Evolutionary conservation across 768 basidiomycete genomes (phyloP), one percentile per base, ranked within the genome.

Genomic region (Tylopilus balloui): DNA sequence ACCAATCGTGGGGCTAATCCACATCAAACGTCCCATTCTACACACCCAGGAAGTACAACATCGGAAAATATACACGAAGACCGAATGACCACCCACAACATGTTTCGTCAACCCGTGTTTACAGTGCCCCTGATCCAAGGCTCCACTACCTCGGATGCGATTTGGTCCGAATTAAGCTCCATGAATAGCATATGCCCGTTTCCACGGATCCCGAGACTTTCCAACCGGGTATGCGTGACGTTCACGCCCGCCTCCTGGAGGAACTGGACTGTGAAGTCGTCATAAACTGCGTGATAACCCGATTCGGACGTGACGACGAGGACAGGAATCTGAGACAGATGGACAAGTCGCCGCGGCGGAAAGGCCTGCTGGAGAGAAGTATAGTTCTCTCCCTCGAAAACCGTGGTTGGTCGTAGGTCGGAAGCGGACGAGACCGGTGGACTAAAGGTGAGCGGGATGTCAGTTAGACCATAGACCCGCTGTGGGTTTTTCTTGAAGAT

Each of bases 111-210:
- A 28, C 37, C n/a, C 32, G 53, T 40, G 19, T 35, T 43, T n/a
- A 60, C 23, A n/a, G 42, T 53, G 8, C 48, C 43, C 28, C 50
- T 52, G 28, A 75, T 60, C 77, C 76, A 78, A 43, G 60, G 62
- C 37, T 70, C 58, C 20, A 77, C 63, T 5, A 78, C 72, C 20
- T 54, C 48, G 6, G 66, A 70, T 12, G 62, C 75, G 31, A 80
- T 76, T 40, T 70, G 66, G 31, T 72, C 48, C 10, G 63, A 70
- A 55, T 80, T 79, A 49, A 67, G 71, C 47, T 80, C 78, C 73
- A 80, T 75, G 52, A 79, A 78, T 65, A 80, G 72, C 72, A 80
- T 73, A 61, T 80, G 78, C 2, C 75, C 78, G 53, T 80, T 80
- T 36, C 78, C 78, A 44, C 62, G 69, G 20, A 80, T 74, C 8